These are phyloP conservation scores for Tuber indicum DNA, from an alignment of 495 filamentous ascomycete genomes.

Conservation along the genomic window DNA sequence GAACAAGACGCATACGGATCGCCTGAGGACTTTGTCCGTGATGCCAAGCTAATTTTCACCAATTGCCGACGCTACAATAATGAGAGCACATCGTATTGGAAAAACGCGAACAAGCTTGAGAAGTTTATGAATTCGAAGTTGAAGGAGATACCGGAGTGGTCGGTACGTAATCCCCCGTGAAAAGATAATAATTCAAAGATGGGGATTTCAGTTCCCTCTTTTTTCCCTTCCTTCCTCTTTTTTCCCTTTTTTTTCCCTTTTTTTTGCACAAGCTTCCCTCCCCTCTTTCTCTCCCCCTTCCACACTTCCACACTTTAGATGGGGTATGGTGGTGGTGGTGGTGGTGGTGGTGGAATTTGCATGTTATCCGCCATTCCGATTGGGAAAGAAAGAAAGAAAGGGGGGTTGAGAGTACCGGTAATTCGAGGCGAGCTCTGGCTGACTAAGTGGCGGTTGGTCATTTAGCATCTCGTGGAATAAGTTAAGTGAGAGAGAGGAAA, in stretches of 20 bases:
- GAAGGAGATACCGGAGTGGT: slow-evolving; percentile 92
- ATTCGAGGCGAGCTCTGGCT: slow-evolving; percentile 11
- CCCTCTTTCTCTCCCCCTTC: background rate
- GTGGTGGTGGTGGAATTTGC: slow-evolving; percentile 1
- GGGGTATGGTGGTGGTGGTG: background rate
- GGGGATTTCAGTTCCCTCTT: background rate
- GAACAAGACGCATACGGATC: slow-evolving; percentile 87
- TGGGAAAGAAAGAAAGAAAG: background rate
- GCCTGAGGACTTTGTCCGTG: slow-evolving; percentile 87
- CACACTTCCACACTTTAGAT: background rate
- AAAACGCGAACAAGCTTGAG: slow-evolving; percentile 90
- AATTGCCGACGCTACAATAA: slow-evolving; percentile 96
- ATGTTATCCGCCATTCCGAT: slow-evolving; percentile 18
- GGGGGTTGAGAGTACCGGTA: background rate
- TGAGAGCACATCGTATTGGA: slow-evolving; percentile 89
- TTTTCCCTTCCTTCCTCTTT: background rate
- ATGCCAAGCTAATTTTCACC: slow-evolving; percentile 85
- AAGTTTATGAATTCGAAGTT: slow-evolving; percentile 96
- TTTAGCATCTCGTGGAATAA: slow-evolving; percentile 32
- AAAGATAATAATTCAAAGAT: background rate
- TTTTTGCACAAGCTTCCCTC: background rate
- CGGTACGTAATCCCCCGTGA: slow-evolving; percentile 49
- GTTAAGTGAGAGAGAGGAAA: slow-evolving; percentile 5
- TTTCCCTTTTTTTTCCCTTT: background rate
- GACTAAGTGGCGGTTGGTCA: slow-evolving; percentile 15